Evolutionary conservation across 805 yeast genomes (phyloP).

Genomic region (Hagleromyces aurorensis): DNA sequence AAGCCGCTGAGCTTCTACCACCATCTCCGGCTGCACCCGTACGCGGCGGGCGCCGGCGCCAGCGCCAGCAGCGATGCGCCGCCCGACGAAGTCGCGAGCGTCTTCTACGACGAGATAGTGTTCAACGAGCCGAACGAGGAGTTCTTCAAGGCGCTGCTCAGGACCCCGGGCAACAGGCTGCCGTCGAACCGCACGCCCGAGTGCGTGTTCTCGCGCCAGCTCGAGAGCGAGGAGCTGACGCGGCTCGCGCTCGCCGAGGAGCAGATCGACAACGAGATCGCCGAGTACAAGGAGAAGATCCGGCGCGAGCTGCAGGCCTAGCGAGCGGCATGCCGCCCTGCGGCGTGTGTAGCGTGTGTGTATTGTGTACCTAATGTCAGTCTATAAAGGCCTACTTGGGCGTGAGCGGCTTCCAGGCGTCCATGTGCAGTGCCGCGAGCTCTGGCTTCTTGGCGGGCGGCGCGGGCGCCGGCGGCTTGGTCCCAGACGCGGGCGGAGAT

Average conservation of each 20-base stretch:
- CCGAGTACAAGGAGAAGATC: slow-evolving; percentile 34
- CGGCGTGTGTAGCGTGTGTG: too few relatives aligned
- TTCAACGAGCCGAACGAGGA: slow-evolving; percentile 93
- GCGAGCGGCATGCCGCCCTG: too few relatives aligned
- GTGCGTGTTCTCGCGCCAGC: slow-evolving; percentile 39
- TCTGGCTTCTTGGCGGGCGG: slow-evolving; percentile 27
- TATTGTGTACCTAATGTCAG: too few relatives aligned
- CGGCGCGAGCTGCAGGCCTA: too few relatives aligned
- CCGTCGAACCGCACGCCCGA: slow-evolving; percentile 34
- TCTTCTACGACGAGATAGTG: slow-evolving; percentile 81
- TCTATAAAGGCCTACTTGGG: slow-evolving; percentile 34
- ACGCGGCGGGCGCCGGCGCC: slow-evolving; percentile 31
- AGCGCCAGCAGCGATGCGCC: slow-evolving; percentile 13
- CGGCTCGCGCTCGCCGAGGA: slow-evolving; percentile 42
- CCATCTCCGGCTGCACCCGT: slow-evolving; percentile 87
- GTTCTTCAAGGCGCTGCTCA: slow-evolving; percentile 69
- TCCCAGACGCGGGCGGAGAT: background rate
- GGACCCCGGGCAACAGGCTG: slow-evolving; percentile 51
- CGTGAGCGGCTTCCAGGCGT: slow-evolving; percentile 45
- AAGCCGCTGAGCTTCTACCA: slow-evolving; percentile 82
- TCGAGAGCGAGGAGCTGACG: slow-evolving; percentile 60
- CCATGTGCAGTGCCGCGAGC: slow-evolving; percentile 27
- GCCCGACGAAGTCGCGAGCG: slow-evolving; percentile 44
- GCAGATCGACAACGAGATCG: slow-evolving; percentile 39
- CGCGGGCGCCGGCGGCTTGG: slow-evolving; percentile 20